phyloP scores from a whole-genome alignment of 768 basidiomycete genomes.

The Termitomyces sp. region DNA sequence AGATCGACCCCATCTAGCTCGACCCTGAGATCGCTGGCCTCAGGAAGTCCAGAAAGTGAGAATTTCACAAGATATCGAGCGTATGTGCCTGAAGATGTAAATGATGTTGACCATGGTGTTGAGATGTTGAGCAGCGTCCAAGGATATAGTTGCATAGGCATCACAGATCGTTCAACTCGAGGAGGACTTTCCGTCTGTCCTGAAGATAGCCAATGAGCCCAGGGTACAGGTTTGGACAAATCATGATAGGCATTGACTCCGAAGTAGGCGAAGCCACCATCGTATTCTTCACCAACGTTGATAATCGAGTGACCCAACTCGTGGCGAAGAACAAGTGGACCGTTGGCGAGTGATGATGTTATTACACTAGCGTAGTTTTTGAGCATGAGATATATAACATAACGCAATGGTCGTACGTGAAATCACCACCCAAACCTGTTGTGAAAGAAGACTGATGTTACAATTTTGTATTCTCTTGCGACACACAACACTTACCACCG shows the following conservation, averaged over 20 bases:
- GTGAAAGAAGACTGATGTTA: not conserved
- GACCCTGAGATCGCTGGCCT: constrained; percentile 45
- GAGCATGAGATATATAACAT: not conserved
- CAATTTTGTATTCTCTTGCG: not conserved
- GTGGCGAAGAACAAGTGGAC: constrained; percentile 70
- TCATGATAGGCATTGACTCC: constrained; percentile 59
- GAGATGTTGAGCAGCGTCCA: constrained; percentile 68
- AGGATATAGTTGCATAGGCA: constrained; percentile 72
- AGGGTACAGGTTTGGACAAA: constrained; percentile 40
- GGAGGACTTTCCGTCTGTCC: constrained; percentile 21
- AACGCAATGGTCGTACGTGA: constrained; percentile 47
- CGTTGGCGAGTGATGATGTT: constrained; percentile 70
- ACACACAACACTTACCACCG: constrained; percentile 45
- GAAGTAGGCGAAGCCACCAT: constrained; percentile 70
- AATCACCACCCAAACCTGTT: constrained; percentile 69
- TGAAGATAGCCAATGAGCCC: constrained; percentile 67
- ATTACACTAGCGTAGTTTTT: constrained; percentile 45
- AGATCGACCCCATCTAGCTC: constrained; percentile 58
- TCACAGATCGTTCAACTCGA: constrained; percentile 61
- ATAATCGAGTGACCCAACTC: constrained; percentile 81
- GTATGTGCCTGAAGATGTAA: constrained; percentile 61
- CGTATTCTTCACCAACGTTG: constrained; percentile 78
- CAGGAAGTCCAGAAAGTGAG: constrained; percentile 68
- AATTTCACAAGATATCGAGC: constrained; percentile 58
- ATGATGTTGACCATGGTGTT: constrained; percentile 52